phyloP scores from a whole-genome alignment of 2,329 filamentous ascomycete genomes.

The Dactylonectria macrodidyma region DNA sequence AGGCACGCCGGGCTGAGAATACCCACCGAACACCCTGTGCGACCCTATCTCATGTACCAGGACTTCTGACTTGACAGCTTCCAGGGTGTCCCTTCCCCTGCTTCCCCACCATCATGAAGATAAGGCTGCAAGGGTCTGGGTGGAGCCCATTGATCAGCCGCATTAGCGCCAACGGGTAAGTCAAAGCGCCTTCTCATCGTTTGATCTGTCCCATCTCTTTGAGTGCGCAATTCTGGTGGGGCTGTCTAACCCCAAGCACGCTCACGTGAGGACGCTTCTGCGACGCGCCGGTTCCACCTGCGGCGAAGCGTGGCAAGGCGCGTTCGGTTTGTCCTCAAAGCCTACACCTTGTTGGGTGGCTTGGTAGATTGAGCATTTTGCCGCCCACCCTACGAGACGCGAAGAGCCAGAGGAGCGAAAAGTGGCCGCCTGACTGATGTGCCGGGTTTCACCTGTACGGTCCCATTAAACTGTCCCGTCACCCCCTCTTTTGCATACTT shows the following conservation, averaged over 20 bases:
- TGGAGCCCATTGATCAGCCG: too few species aligned
- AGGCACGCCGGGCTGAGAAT: too few species aligned
- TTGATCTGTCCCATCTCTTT: too few species aligned
- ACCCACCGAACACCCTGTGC: too few species aligned
- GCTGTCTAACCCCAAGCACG: constrained; percentile 48
- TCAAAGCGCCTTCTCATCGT: too few species aligned
- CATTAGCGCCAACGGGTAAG: too few species aligned
- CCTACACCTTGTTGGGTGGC: background rate
- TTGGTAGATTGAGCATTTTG: background rate
- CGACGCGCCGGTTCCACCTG: constrained; percentile 50
- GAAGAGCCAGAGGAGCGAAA: constrained; percentile 1
- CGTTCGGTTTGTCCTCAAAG: constrained; percentile 12
- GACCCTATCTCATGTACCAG: too few species aligned
- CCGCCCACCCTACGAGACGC: constrained; percentile 1
- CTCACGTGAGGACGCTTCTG: constrained; percentile 56
- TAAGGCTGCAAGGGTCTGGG: too few species aligned
- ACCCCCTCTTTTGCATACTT: constrained; percentile 16
- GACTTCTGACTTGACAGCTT: too few species aligned
- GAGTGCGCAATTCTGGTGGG: background rate
- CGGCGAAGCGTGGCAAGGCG: constrained; percentile 35
- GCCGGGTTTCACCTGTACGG: constrained; percentile 27
- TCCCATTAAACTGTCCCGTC: constrained; percentile 13
- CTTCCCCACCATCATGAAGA: too few species aligned
- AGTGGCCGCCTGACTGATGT: constrained; percentile 17
- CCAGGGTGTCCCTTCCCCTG: too few species aligned